A percentile compares a stretch with the other conserved stretches of the same genome.
Evolutionary conservation across 495 filamentous ascomycete species (phyloP).

Genomic region (Penicillium antarcticum): DNA sequence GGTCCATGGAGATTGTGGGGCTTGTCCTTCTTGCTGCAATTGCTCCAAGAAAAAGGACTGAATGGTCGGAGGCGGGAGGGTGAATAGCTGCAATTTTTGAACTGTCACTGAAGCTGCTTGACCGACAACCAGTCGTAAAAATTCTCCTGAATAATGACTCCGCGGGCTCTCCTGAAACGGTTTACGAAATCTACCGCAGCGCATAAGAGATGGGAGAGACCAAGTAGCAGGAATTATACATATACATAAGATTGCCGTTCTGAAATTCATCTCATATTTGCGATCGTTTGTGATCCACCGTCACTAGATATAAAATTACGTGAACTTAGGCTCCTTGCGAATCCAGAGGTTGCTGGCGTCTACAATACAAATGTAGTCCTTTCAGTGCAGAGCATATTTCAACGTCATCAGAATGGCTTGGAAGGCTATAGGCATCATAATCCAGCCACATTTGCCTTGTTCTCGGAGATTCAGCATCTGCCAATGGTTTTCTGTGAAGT

Average conservation of each 20-base stretch:
- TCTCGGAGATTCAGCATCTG: slow-evolving; percentile 36
- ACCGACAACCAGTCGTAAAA: slow-evolving; percentile 7
- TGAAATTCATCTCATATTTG: slow-evolving; percentile 11
- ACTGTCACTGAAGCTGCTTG: slow-evolving; percentile 15
- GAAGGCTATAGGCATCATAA: slow-evolving; percentile 25
- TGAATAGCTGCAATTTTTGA: slow-evolving; percentile 9
- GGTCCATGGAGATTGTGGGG: neutral
- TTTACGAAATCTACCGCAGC: neutral
- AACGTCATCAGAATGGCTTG: slow-evolving; percentile 25
- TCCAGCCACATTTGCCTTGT: slow-evolving; percentile 35
- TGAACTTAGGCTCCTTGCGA: slow-evolving; percentile 19
- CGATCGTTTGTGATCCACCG: slow-evolving; percentile 6
- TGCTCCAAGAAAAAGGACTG: slow-evolving; percentile 2
- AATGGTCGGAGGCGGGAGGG: slow-evolving; percentile 1
- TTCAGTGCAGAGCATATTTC: slow-evolving; percentile 24
- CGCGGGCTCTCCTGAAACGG: neutral
- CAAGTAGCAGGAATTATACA: slow-evolving; percentile 4
- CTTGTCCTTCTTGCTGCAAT: neutral
- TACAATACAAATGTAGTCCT: slow-evolving; percentile 24
- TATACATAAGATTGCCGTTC: slow-evolving; percentile 8
- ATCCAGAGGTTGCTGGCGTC: slow-evolving; percentile 19
- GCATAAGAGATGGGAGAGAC: neutral
- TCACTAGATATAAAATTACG: slow-evolving; percentile 4
- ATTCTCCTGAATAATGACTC: neutral
- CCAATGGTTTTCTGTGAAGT: slow-evolving; percentile 26